phyloP scores from a whole-genome alignment of 352 stramenopile species.

The Phytophthora ohioensis region DNA sequence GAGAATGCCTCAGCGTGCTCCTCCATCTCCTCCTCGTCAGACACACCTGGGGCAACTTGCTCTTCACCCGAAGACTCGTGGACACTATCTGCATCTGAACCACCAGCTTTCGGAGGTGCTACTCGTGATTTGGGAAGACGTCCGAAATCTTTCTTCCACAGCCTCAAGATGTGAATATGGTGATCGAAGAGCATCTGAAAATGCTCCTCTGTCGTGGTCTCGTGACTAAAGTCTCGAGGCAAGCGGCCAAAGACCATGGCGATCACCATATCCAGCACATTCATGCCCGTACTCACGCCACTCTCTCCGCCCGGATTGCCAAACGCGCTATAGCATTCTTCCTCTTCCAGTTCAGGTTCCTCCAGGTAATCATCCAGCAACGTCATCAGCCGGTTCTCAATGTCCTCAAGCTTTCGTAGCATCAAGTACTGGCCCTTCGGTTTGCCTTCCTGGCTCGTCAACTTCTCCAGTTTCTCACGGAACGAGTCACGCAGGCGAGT shows the following conservation, averaged over 20 bases:
- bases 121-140: slow-evolving; percentile 54
- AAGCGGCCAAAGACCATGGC: slow-evolving; percentile 88
- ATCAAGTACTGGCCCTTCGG: slow-evolving; percentile 54
- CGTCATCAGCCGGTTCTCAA: slow-evolving; percentile 71
- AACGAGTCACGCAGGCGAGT: slow-evolving; percentile 78
- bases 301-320: slow-evolving; percentile 28
- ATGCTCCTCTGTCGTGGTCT: slow-evolving; percentile 68
- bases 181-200: slow-evolving; percentile 81
- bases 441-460: slow-evolving; percentile 34
- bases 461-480: slow-evolving; percentile 58
- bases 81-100: slow-evolving; percentile 16
- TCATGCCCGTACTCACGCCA: slow-evolving; percentile 57
- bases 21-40: slow-evolving; percentile 33
- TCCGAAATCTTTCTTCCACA: slow-evolving; percentile 90
- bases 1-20: slow-evolving; percentile 25
- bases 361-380: slow-evolving; percentile 70
- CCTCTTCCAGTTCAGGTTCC: slow-evolving; percentile 62
- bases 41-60: slow-evolving; percentile 8
- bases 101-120: slow-evolving; percentile 15
- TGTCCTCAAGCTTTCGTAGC: slow-evolving; percentile 82
- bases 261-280: slow-evolving; percentile 89
- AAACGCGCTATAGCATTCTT: slow-evolving; percentile 60
- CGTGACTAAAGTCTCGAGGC: slow-evolving; percentile 65
- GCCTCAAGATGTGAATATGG: slow-evolving; percentile 78
- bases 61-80: slow-evolving; percentile 22